Base-by-base conservation (phyloP, 2,329 filamentous ascomycete species). In the Ophiostoma himal-ulmi region DNA sequence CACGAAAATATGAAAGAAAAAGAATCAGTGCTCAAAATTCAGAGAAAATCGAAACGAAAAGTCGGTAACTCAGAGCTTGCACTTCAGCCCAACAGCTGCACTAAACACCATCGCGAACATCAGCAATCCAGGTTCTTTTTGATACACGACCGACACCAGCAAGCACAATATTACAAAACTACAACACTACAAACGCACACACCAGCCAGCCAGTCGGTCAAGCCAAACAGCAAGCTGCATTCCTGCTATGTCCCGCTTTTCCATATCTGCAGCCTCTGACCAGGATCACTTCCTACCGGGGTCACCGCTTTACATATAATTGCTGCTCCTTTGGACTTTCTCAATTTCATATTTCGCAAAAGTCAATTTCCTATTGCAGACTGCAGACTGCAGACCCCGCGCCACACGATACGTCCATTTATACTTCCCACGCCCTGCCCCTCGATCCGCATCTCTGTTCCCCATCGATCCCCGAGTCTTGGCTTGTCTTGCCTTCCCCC, bases 191-290 rank as follows among this genome's bases (percentile, higher is more conserved):
- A 30, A 6, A 41, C 22, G 34, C 44, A 17, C 57, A 64, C 37
- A 64, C 41, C 62, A 68, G 57, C 36, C 34, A 67, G 62, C 44
- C 30, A 30, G 68, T 72, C 71, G 71, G 71, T 72, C 48, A 69
- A 64, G 64, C 70, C 70, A 65, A 71, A 71, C 64, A 39, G 67
- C 65, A 65, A 52, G 37, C 70, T 69, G 70, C 70, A 67, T 54
- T 65, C 20, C 62, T 60, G 39, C 30, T 30, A 41, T 39, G 22
- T 65, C 36, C 37, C 67, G 52, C 52, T 37, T 39, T 65, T 65
- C 8, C 36, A 22, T 65, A 30, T 17, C 30, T 36, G 60, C 60
- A 34, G 34, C n/a, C 30, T 39, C 62, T 41, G 69, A 65, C 69
- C 37, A 70, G 65, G 69, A 62, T 60, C 39, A n/a, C 54, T 39